Evolutionary conservation across 2,329 filamentous ascomycete species (phyloP), one percentile per base, ranked within the genome.

Genomic region (Tricladium varicosporioides): DNA sequence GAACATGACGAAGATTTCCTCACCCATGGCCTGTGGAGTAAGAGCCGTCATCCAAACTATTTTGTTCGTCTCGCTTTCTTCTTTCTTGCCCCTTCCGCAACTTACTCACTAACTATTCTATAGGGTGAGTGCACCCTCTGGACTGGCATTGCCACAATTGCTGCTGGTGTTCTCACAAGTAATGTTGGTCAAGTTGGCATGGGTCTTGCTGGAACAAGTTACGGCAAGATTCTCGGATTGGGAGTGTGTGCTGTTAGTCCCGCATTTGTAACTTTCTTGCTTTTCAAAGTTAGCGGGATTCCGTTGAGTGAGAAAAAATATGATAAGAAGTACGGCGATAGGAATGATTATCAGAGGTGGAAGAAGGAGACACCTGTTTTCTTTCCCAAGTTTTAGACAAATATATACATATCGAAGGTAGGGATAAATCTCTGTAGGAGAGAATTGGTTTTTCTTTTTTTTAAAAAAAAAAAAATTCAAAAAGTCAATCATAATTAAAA

Each of bases 251-350:
- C 71, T 67, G 75, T 81, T 18, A 86, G 84, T 70, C 86, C 86
- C 9, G 81, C 80, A 0, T 89, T 89, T 69, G 81, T 84, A 36
- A 78, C 78, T 0, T 83, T 88, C 54, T 69, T 89, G 66, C 69
- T 89, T 55, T 72, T 85, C 42, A 85, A 85, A 74, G 78, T 89
- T 40, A 78, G 79, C 55, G 85, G 86, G 5, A 77, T 89, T 22
- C 84, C 86, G 4, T 63, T 89, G 70, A 88, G 83, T 62, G 85
- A 89, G 75, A 76, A 75, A 44, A 89, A 89, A 73, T 89, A 89
- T 66, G 84, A 89, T 70, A 78, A 68, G 44, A 70, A 65, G 63
- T 73, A 72, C 54, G 71, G 71, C 66, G 42, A 49, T 53, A 44
- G 53, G 15, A 60, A 58, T 18, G 54, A 60, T 32, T 53, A 60